Base-by-base conservation (phyloP, 176 grass and related monocot species). In the Phoenix roebelenii region DNA sequence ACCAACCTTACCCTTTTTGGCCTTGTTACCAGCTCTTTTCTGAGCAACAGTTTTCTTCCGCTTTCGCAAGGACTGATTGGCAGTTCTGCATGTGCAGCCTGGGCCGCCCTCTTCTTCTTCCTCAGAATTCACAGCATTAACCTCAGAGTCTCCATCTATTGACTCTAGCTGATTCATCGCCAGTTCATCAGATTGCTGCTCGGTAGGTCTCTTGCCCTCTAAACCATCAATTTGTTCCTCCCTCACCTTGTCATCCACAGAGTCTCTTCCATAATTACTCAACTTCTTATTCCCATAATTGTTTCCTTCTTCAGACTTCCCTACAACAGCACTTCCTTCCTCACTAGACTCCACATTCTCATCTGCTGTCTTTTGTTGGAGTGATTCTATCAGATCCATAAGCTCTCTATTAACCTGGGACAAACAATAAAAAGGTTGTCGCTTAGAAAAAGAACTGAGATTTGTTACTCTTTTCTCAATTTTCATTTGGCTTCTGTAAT, bases 321-420 rank as follows among this genome's bases (percentile, higher is more conserved):
- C 75, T 23, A 25, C 15, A 54, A 71, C 68, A 18, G 72, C 59
- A 20, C 67, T 58, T 50, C 49, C 25, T 12, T 53, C 63, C 55
- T 68, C 69, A 50, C 25, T 68, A 2, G 7, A 44, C 35, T 44
- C 35, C 57, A 59, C 26, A 23, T 52, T 56, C 16, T 85, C 87
- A 30, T 88, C 78, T 35, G 49, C 76, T 18, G 76, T 70, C 53
- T 85, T 85, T 1, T 20, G 60, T 63, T 74, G 76, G 51, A 89
- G 58, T 1, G 69, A 65, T 57, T 81, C 79, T 4, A 98, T 92
- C 49, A 98, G 32, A 50, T 81, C 81, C 88, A 80, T 98, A 53
- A 98, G 55, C 61, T 98, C 87, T 65, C 81, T 70, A 68, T 98
- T 98, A 55, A 98, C 81, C 93, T 98, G 81, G 54, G 69, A 71